Percentiles rank a stretch among this genome's conserved stretches.
Conservation (phyloP, 176 grass and related monocot genomes). For the Phragmites australis region DNA sequence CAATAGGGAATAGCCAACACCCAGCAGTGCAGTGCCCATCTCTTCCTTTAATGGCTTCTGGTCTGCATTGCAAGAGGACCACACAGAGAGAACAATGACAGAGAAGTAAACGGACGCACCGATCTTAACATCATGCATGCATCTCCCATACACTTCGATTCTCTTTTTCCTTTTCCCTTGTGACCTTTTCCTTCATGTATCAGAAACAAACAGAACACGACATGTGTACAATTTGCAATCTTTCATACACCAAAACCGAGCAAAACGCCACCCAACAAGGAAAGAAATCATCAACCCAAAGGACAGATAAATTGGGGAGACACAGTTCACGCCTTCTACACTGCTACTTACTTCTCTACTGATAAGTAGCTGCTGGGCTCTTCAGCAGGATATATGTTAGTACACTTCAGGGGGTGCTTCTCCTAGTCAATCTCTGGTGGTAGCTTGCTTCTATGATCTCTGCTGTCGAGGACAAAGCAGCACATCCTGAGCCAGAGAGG, state of each 20-base stretch:
- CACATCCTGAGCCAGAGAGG: conserved; percentile 34
- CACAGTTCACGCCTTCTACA: conserved; percentile 37
- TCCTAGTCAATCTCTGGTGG: conserved; percentile 23
- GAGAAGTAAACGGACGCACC: conserved; percentile 41
- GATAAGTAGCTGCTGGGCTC: conserved; percentile 49
- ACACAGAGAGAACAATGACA: conserved; percentile 51
- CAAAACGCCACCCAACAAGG: conserved; percentile 45
- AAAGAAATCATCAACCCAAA: conserved; percentile 43
- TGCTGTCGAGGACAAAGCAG: conserved; percentile 33
- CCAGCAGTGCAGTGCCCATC: conserved; percentile 41
- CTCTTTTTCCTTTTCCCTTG: background rate
- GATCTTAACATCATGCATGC: conserved; percentile 53
- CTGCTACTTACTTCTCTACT: conserved; percentile 33
- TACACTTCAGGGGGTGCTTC: conserved; percentile 25
- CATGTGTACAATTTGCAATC: conserved; percentile 71
- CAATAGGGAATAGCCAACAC: conserved; percentile 43
- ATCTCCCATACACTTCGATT: conserved; percentile 28
- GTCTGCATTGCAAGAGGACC: conserved; percentile 60
- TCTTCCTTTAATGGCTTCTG: conserved; percentile 65
- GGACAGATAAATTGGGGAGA: conserved; percentile 44
- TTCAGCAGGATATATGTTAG: conserved; percentile 64
- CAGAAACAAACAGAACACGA: conserved; percentile 46
- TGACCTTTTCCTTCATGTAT: conserved; percentile 15
- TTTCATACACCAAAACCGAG: conserved; percentile 57
- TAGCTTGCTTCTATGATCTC: conserved; percentile 24